Conservation (phyloP, 768 basidiomycete genomes). For the Glaciozyma antarctica region DNA sequence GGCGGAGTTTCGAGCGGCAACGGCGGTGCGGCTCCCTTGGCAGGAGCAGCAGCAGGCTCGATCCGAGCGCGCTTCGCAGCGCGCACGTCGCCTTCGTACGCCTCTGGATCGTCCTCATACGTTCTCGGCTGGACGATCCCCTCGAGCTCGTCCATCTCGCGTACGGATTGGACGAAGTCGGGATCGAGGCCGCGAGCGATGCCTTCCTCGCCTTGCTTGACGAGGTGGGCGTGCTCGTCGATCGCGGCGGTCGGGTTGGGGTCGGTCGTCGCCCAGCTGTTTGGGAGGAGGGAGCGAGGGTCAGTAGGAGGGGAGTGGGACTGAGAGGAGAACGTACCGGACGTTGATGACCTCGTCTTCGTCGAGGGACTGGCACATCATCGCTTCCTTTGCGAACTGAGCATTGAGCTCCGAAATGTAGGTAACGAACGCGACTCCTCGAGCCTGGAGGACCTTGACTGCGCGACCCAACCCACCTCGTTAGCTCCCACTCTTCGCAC, state of each 20-base stretch:
- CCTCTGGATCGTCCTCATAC: constrained; percentile 36
- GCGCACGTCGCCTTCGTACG: constrained; percentile 36
- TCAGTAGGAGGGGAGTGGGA: background rate
- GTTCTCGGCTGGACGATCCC: constrained; percentile 25
- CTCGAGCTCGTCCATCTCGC: constrained; percentile 75
- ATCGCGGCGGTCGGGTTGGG: constrained; percentile 88
- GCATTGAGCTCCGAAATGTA: constrained; percentile 76
- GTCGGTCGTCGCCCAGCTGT: constrained; percentile 90
- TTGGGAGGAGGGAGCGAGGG: too few species aligned
- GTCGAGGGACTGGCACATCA: constrained; percentile 96
- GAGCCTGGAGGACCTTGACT: constrained; percentile 87
- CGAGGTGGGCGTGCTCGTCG: constrained; percentile 70
- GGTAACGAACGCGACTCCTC: constrained; percentile 94
- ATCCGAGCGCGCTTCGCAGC: constrained; percentile 38
- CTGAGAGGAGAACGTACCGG: constrained; percentile 44
- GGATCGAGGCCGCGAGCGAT: constrained; percentile 76
- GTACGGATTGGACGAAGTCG: constrained; percentile 77
- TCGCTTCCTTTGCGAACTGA: constrained; percentile 95
- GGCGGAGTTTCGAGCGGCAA: constrained; percentile 38
- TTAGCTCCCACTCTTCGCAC: constrained; percentile 20
- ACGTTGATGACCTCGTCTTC: constrained; percentile 90
- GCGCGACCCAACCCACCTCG: background rate
- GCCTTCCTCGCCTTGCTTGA: constrained; percentile 74
- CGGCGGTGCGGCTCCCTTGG: constrained; percentile 26
- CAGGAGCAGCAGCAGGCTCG: constrained; percentile 14